Evolutionary conservation across 805 yeast genomes (phyloP).

Genomic region (Spathaspora arborariae): DNA sequence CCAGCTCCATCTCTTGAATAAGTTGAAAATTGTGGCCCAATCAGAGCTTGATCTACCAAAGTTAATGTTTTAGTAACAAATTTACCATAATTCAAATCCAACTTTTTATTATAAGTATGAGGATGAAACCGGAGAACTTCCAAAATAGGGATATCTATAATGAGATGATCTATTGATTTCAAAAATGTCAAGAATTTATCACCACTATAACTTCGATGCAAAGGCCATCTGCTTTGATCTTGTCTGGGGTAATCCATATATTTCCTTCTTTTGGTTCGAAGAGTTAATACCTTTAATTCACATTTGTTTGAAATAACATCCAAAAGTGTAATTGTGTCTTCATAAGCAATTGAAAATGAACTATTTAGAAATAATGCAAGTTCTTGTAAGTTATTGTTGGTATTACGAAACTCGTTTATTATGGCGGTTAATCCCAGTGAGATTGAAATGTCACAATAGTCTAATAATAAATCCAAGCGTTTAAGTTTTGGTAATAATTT

Average conservation of each 20-base stretch:
- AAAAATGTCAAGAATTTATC: slow-evolving; percentile 3
- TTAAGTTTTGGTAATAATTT: neutral
- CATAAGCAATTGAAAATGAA: slow-evolving; percentile 4
- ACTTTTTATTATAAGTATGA: neutral
- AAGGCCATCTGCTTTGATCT: slow-evolving; percentile 3
- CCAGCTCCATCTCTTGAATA: slow-evolving; percentile 11
- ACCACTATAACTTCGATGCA: slow-evolving; percentile 2
- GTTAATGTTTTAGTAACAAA: slow-evolving; percentile 7
- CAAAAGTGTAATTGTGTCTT: slow-evolving; percentile 5
- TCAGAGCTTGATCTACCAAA: slow-evolving; percentile 20
- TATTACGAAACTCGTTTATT: neutral
- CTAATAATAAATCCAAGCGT: slow-evolving; percentile 7
- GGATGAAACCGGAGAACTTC: slow-evolving; percentile 8
- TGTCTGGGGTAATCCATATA: neutral
- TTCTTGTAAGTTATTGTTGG: neutral
- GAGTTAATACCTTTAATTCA: neutral
- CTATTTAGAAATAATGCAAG: slow-evolving; percentile 2
- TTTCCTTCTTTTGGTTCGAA: slow-evolving; percentile 5
- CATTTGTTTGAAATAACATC: neutral
- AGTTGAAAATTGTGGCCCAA: slow-evolving; percentile 12
- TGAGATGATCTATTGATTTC: neutral
- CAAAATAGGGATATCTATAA: slow-evolving; percentile 4
- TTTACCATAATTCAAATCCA: neutral
- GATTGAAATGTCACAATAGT: slow-evolving; percentile 2
- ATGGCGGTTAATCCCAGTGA: neutral